Percentiles rank a stretch among this genome's conserved stretches.
Evolutionary conservation across 306 rosid species (phyloP).

Genomic region (Cicer yamashitae): DNA sequence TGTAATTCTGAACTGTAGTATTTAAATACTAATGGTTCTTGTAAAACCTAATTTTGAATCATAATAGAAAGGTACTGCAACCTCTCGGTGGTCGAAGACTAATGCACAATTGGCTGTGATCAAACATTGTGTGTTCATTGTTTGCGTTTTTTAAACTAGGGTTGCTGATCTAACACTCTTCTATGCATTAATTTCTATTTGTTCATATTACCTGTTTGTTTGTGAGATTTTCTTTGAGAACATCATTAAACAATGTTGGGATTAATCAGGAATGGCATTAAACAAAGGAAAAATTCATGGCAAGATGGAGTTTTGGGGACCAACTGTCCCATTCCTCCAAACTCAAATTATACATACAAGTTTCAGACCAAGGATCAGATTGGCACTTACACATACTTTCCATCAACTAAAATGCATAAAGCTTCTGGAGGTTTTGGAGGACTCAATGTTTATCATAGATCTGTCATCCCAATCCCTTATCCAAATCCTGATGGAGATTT

Average conservation of each 20-base stretch:
- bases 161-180: no score
- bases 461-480: conserved; percentile 82
- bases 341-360: conserved; percentile 86
- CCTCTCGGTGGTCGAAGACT: no score
- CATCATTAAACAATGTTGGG: conserved; percentile 23
- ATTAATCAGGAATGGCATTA: conserved; percentile 81
- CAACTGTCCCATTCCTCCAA: conserved; percentile 90
- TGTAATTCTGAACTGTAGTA: no score
- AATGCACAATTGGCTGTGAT: no score
- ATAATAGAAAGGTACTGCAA: no score
- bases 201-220: background rate
- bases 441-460: conserved; percentile 75
- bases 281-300: conserved; percentile 98
- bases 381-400: conserved; percentile 83
- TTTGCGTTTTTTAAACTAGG: no score
- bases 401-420: conserved; percentile 82
- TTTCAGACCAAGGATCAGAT: conserved; percentile 95
- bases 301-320: conserved; percentile 98
- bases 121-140: no score
- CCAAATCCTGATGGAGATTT: conserved; percentile 83
- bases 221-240: conserved; percentile 6
- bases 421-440: conserved; percentile 96
- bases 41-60: no score
- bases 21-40: no score
- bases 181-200: background rate